These are phyloP conservation scores for Phaeosphaeriaceae sp. DNA, from an alignment of 2,329 filamentous ascomycete species.

Conservation along the genomic window DNA sequence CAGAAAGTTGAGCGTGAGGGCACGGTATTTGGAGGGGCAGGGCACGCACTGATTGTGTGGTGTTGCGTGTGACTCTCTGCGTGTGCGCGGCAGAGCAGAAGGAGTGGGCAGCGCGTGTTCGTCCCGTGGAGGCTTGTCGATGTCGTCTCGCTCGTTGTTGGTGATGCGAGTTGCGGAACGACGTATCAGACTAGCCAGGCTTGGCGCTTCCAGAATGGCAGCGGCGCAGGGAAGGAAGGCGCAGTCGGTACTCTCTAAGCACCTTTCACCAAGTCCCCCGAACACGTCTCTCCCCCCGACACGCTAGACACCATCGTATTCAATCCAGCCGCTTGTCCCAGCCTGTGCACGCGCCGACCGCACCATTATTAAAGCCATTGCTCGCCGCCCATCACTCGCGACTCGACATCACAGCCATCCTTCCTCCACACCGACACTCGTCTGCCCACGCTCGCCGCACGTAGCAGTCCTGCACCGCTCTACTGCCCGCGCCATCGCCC, in stretches of 20 bases:
- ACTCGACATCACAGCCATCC: background rate
- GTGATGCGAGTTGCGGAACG: conserved; percentile 5
- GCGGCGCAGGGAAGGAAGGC: conserved; percentile 3
- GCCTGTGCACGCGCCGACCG: conserved; percentile 18
- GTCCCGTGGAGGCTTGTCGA: conserved; percentile 8
- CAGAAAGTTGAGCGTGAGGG: conserved; percentile 15
- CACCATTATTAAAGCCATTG: conserved; percentile 28
- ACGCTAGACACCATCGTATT: conserved; percentile 6
- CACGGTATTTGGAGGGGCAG: conserved; percentile 23
- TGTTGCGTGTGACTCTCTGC: conserved; percentile 5
- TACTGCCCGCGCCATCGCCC: conserved; percentile 11
- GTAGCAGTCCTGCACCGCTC: background rate
- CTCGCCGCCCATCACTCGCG: conserved; percentile 5
- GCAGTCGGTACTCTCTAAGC: conserved; percentile 2
- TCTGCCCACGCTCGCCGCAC: conserved; percentile 6
- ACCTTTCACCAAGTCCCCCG: too few species aligned
- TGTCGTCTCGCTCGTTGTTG: conserved; percentile 3
- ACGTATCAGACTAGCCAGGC: conserved; percentile 3
- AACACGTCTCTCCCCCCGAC: background rate
- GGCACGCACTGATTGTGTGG: conserved; percentile 18
- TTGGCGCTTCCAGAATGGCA: conserved; percentile 8
- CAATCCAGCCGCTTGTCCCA: conserved; percentile 16
- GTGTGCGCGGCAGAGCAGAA: conserved; percentile 9
- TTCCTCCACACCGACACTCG: conserved; percentile 1
- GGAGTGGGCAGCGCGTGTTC: conserved; percentile 6